Evolutionary conservation across 1,284 basidiomycete genomes (phyloP).

Genomic region (Melampsora americana): DNA sequence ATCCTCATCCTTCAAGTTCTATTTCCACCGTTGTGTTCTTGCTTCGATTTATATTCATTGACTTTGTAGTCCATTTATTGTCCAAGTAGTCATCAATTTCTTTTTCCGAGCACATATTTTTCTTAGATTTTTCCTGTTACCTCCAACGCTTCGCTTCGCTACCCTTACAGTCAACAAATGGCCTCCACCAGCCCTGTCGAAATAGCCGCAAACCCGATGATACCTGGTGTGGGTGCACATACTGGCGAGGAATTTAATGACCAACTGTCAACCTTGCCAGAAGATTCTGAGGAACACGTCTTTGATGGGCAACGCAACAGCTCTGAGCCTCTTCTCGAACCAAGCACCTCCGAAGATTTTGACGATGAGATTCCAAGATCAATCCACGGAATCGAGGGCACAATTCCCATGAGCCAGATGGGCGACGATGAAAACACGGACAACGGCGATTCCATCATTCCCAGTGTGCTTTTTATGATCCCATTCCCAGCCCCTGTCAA

Average conservation of each 20-base stretch:
- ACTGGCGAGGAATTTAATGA: background rate
- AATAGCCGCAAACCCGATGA: background rate
- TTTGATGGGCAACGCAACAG: background rate
- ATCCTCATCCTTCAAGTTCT: no score
- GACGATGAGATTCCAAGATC: background rate
- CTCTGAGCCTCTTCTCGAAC: background rate
- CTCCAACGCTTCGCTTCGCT: no score
- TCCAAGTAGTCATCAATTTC: no score
- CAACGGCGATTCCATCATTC: background rate
- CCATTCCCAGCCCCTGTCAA: slow-evolving; percentile 40
- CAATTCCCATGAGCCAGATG: background rate
- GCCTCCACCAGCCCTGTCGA: background rate
- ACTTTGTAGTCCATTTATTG: no score
- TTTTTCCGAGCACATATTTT: no score
- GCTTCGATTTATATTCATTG: no score
- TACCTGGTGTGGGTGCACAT: background rate
- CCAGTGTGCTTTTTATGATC: slow-evolving; percentile 25
- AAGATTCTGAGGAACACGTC: background rate
- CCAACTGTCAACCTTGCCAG: background rate
- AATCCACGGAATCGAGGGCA: background rate
- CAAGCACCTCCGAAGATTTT: background rate
- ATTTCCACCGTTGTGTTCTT: no score
- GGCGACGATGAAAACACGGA: background rate
- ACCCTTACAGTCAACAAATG: no score
- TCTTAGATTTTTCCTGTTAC: no score